Base-by-base conservation (phyloP, 2,329 filamentous ascomycete genomes). In the Stylonectria norvegica region DNA sequence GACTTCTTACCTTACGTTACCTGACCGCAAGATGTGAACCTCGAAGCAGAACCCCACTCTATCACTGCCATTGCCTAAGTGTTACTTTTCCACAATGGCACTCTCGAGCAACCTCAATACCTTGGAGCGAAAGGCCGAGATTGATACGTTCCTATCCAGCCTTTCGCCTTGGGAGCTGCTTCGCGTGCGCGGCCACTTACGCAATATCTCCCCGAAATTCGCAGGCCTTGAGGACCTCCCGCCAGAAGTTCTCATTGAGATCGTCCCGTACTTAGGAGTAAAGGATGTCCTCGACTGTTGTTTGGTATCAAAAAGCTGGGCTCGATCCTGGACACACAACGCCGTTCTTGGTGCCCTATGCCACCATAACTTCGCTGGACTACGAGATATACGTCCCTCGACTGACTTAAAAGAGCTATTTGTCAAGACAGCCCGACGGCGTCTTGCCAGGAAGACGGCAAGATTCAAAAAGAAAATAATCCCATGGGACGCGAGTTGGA, bases 151-250 rank as follows among this genome's bases (percentile, higher is more conserved):
- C 14, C 34, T 64, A 1, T 27, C 41, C 6, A 27, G 29, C 4
- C 42, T 64, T 6, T 60, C 61, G 2, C 27, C 49, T 3, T 57
- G 49, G 49, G 60, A 64, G 10, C 40, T 57, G 2, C 18, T 61
- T 4, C 57, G 58, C 22, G 40, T 62, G n/a, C 50, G 56, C 6
- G 27, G 41, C 18, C 45, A 36, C 19, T 20, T 59, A 9, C 44
- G 44, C 7, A n/a, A 34, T 1, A 41, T 42, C 18, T 34, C 30
- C 3, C 35, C 59, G 27, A 33, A 32, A 5, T 40, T 61, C 2
- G 38, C 59, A 3, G 39, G 52, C n/a, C 39, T 63, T 1, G 42
- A 47, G 2, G 47, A 60, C 22, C 48, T 64, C 0, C 60, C 62
- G 1, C 32, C 35, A 4, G 62, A 64, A 34, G 33, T 64, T 8